Base-by-base conservation (phyloP, 495 filamentous ascomycete species). In the Talaromyces proteolyticus region DNA sequence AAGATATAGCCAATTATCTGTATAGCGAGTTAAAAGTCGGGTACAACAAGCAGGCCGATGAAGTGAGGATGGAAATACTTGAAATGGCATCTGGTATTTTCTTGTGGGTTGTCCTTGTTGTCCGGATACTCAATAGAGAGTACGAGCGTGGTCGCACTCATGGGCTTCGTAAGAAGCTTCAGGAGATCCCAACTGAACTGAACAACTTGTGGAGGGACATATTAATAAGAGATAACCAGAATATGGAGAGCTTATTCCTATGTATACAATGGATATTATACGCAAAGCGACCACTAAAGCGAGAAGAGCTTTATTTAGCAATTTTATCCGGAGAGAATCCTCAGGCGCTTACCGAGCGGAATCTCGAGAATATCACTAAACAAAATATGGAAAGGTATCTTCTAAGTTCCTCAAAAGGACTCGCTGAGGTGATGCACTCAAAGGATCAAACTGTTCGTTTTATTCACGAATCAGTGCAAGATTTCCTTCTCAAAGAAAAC, bases 191-290 rank as follows among this genome's bases (percentile, higher is more conserved):
- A 0, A 49, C 34, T 17, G 56, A 56, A 29, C 49, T 75, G 49
- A 56, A 20, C 52, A 72, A 8, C 69, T 73, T 49, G 34, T n/a
- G n/a, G n/a, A n/a, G 52, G 36, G 57, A 62, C 29, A 68, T 73
- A n/a, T 44, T 73, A 17, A 66, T 47, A 2, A 51, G 68, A 37
- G 65, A 72, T 37, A 1, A 25, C 18, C 26, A 55, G 3, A 56
- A 68, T 45, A 49, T 18, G 17, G 55, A 60, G 5, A 54, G 61
- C 3, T 34, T 70, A 6, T 18, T 72, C 8, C 54, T 69, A 0
- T 74, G 65, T 40, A 50, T 74, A 10, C 65, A 70, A 21, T 73
- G 68, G 62, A 50, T 74, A 4, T 54, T 73, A 8, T 72, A 61
- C 42, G 59, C 70, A 6, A 42, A 51, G 17, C 44, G 44, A 19